phyloP scores from a whole-genome alignment of 306 rosid genomes.

The Ceratonia siliqua region DNA sequence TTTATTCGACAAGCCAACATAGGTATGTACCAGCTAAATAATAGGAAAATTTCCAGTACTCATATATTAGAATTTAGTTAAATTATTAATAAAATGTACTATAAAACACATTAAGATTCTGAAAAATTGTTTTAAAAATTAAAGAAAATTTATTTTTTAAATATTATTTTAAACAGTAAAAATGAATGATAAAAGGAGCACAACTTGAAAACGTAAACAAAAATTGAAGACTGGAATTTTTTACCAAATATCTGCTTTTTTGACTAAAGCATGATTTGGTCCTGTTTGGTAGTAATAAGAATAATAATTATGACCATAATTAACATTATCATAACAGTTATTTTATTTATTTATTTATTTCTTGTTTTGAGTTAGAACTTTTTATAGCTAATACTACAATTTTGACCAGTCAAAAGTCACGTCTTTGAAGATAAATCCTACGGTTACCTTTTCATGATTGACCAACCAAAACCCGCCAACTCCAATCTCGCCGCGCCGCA shows the following conservation, averaged over 20 bases:
- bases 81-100: too few species aligned
- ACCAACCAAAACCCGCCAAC: constrained; percentile 32
- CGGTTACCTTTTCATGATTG: constrained; percentile 9
- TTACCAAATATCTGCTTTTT: constrained; percentile 30
- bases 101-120: too few species aligned
- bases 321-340: constrained; percentile 29
- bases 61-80: neutral
- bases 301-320: constrained; percentile 23
- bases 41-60: neutral
- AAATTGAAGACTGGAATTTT: constrained; percentile 17
- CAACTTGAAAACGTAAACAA: neutral
- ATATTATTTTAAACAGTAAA: constrained; percentile 5
- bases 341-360: neutral
- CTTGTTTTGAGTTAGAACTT: neutral
- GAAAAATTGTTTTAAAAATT: too few species aligned
- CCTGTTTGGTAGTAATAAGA: constrained; percentile 30
- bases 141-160: too few species aligned
- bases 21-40: neutral
- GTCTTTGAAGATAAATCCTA: constrained; percentile 13
- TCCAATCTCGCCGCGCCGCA: constrained; percentile 25
- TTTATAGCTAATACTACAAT: neutral
- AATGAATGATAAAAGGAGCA: neutral
- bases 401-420: constrained; percentile 41
- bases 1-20: neutral
- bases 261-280: constrained; percentile 34